Evolutionary conservation across 352 stramenopile species (phyloP).

Genomic region (Pythium coloratum): DNA sequence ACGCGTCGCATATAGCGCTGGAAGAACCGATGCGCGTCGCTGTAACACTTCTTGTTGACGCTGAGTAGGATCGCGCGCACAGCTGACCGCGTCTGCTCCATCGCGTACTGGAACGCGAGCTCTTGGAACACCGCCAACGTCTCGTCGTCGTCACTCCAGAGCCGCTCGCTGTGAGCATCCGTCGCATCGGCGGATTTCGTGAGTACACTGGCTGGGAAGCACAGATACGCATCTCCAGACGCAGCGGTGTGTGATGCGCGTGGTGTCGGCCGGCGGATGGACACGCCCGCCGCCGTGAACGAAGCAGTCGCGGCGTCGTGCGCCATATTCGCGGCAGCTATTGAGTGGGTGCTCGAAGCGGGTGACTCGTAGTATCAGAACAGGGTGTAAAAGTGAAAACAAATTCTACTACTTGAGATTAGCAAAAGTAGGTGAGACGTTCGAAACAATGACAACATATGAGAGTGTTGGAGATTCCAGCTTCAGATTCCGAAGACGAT

Average conservation of each 20-base stretch:
- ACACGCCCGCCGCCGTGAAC: conserved; percentile 15
- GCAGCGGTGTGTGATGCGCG: conserved; percentile 1
- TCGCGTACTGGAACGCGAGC: conserved; percentile 64
- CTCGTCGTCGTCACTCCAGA: conserved; percentile 19
- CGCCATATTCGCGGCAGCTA: background rate
- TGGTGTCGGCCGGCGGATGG: conserved; percentile 8
- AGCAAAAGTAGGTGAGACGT: background rate
- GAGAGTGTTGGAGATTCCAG: no score
- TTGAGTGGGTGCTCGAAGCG: background rate
- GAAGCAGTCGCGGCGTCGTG: background rate
- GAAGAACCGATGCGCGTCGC: conserved; percentile 61
- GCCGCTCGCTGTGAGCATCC: background rate
- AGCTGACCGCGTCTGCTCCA: conserved; percentile 46
- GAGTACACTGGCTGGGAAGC: background rate
- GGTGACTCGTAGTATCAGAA: background rate
- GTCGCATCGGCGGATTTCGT: background rate
- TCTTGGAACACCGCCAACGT: conserved; percentile 42
- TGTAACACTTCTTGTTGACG: conserved; percentile 72
- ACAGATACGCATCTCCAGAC: background rate
- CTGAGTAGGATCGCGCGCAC: conserved; percentile 63
- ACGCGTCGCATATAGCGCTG: conserved; percentile 42
- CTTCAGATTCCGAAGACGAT: no score
- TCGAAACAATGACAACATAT: no score
- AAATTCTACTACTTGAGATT: background rate
- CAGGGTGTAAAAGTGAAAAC: background rate